Evolutionary conservation across 2,329 filamentous ascomycete genomes (phyloP), one percentile per base, ranked within the genome.

Genomic region (Neonectria ditissima): DNA sequence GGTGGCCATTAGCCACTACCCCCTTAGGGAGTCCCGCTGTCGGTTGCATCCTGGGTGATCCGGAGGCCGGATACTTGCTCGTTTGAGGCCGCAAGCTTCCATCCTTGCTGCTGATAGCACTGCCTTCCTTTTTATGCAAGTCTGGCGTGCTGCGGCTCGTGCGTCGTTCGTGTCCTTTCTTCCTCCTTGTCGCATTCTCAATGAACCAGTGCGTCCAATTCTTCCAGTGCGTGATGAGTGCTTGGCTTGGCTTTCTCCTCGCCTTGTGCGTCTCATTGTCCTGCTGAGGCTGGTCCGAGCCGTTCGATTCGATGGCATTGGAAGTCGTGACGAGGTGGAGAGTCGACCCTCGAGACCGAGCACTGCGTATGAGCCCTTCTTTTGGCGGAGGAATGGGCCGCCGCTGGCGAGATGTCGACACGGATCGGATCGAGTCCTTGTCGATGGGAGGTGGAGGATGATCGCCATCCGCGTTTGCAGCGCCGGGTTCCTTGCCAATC

Each of bases 331-430:
- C 93, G 5, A 97, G 87, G 75, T 97, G 93, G 32, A 97, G 85
- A 67, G 93, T 96, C 69, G 94, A 97, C 45, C 92, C 92, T 64
- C 93, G 86, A 69, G 92, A 92, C 70, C 91, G 85, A 63, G 92
- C 89, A 66, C 89, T 89, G 69, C 89, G 83, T 59, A 91, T 77
- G 11, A 88, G 80, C 14, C 89, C 87, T 76, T 97, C 94, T 77
- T 97, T 97, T 2, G 95, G 94, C 44, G 95, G 95, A 10, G 92
- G 92, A 43, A 92, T 84, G 6, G 94, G 88, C 39, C 86, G 91
- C 51, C 92, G 89, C 65, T 92, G 89, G 64, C 91, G 84, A 30
- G 93, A 94, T 13, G 93, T 93, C 73, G 92, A 94, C 22, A 86
- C 86, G 18, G 91, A 94, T 34, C 92, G 87, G 56, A 91, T 83